Conservation (phyloP, 371 early-diverging fungal species). For the Funneliformis caledonium region DNA sequence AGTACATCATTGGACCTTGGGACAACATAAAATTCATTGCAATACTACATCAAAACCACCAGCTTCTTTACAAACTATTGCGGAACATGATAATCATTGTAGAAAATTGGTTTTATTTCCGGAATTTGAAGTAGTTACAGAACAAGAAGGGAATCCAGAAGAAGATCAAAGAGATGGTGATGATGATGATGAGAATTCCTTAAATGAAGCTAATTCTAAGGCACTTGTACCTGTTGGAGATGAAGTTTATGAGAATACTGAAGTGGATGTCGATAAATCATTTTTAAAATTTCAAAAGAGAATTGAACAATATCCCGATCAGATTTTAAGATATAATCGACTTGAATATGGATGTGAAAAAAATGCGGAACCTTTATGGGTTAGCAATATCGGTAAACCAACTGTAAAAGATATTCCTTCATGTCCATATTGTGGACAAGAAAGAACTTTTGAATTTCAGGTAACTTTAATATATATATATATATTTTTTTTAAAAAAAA, state of each 20-base stretch:
- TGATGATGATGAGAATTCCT: not conserved
- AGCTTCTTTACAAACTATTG: not conserved
- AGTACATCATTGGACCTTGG: slow-evolving; percentile 79
- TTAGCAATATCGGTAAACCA: slow-evolving; percentile 73
- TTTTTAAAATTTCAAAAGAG: slow-evolving; percentile 92
- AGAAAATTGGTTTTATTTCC: slow-evolving; percentile 53
- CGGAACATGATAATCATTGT: not conserved
- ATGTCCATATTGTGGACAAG: slow-evolving; percentile 78
- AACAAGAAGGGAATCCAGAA: slow-evolving; percentile 59
- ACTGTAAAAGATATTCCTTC: slow-evolving; percentile 57
- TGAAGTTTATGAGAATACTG: slow-evolving; percentile 76
- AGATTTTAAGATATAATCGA: slow-evolving; percentile 81
- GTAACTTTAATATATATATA: slow-evolving; percentile 45
- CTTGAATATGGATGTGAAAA: slow-evolving; percentile 64
- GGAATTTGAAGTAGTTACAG: slow-evolving; percentile 78
- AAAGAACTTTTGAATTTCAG: slow-evolving; percentile 92
- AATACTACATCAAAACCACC: slow-evolving; percentile 37
- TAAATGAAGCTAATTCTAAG: slow-evolving; percentile 47
- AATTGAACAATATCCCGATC: slow-evolving; percentile 79
- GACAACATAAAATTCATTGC: slow-evolving; percentile 76
- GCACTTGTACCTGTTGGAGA: slow-evolving; percentile 65
- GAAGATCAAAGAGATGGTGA: slow-evolving; percentile 39
- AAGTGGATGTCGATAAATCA: slow-evolving; percentile 86
- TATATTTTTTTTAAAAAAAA: not conserved
- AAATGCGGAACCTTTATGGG: slow-evolving; percentile 78